A percentile compares a stretch with the other conserved stretches of the same genome.
These are phyloP conservation scores for Cyclotella baltica DNA, from an alignment of 108 stramenopile species.

Conservation along the genomic window DNA sequence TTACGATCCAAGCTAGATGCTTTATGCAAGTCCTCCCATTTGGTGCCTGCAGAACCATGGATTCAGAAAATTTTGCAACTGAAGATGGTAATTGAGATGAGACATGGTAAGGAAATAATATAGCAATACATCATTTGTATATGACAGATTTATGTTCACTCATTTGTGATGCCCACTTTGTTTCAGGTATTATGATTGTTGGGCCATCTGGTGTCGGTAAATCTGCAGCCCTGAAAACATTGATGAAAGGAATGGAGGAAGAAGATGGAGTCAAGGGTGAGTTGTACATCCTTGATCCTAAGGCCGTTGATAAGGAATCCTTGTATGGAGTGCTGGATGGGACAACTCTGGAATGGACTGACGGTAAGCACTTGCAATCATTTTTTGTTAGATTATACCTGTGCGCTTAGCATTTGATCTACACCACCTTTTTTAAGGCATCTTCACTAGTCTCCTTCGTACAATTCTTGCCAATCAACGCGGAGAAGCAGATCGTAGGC, in stretches of 20 bases:
- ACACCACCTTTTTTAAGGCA: slow-evolving; percentile 55
- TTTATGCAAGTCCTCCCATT: slow-evolving; percentile 69
- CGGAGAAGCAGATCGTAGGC: slow-evolving; percentile 90
- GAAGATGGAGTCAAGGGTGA: slow-evolving; percentile 93
- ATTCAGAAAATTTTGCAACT: slow-evolving; percentile 96
- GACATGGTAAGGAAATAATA: slow-evolving; percentile 71
- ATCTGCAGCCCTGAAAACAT: slow-evolving; percentile 76
- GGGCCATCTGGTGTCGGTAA: slow-evolving; percentile 92
- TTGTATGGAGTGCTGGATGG: slow-evolving; percentile 96
- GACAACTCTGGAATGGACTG: slow-evolving; percentile 99
- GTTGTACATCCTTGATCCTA: slow-evolving; percentile 95
- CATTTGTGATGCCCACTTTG: slow-evolving; percentile 18
- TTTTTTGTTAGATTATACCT: too few species aligned
- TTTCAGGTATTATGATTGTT: slow-evolving; percentile 86
- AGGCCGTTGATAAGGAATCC: slow-evolving; percentile 92
- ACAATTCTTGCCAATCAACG: slow-evolving; percentile 91
- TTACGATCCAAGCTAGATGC: slow-evolving; percentile 69
- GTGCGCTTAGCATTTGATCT: too few species aligned
- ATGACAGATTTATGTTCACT: background rate
- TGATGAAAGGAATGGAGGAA: slow-evolving; percentile 83
- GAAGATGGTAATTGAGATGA: slow-evolving; percentile 93
- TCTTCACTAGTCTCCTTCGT: slow-evolving; percentile 91
- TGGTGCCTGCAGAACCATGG: slow-evolving; percentile 80
- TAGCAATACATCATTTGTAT: slow-evolving; percentile 1
- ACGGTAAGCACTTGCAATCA: slow-evolving; percentile 44